phyloP scores from a whole-genome alignment of 192 early-diverging fungal genomes.

The Mortierella antarctica region DNA sequence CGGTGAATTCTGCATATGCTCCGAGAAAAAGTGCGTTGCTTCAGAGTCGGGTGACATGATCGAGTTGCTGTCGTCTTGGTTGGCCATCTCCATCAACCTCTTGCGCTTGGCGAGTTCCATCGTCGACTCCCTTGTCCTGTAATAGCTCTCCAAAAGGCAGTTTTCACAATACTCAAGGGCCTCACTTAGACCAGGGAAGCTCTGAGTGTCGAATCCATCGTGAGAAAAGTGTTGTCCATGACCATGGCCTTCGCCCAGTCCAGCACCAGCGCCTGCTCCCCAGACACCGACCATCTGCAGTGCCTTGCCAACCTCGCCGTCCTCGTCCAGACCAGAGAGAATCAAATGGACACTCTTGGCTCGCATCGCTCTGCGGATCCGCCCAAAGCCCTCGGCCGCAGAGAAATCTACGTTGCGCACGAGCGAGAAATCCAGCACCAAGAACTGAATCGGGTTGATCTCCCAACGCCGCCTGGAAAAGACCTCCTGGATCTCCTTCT shows the following conservation, averaged over 20 bases:
- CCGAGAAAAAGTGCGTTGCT: constrained; percentile 37
- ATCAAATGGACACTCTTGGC: constrained; percentile 84
- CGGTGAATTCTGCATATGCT: constrained; percentile 42
- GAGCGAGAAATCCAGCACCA: constrained; percentile 90
- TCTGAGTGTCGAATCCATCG: constrained; percentile 70
- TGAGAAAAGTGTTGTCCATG: constrained; percentile 16
- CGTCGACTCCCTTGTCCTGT: constrained; percentile 60
- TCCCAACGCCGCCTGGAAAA: constrained; percentile 75
- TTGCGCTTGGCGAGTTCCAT: constrained; percentile 44
- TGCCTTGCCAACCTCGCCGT: constrained; percentile 75
- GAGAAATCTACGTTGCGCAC: constrained; percentile 92
- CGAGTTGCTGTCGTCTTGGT: constrained; percentile 20
- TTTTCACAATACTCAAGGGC: constrained; percentile 98
- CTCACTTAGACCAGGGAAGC: constrained; percentile 85
- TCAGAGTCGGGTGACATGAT: constrained; percentile 46
- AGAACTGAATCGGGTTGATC: constrained; percentile 79
- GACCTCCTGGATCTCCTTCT: constrained; percentile 73
- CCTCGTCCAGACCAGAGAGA: constrained; percentile 75
- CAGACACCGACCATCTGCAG: constrained; percentile 75
- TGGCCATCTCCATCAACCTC: constrained; percentile 31
- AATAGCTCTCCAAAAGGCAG: constrained; percentile 82
- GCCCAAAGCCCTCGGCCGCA: constrained; percentile 82
- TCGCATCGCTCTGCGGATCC: constrained; percentile 80
- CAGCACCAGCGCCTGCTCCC: constrained; percentile 57
- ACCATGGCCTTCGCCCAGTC: constrained; percentile 47